Base-by-base conservation (phyloP, 768 basidiomycete genomes). In the Crepidotus variabilis region DNA sequence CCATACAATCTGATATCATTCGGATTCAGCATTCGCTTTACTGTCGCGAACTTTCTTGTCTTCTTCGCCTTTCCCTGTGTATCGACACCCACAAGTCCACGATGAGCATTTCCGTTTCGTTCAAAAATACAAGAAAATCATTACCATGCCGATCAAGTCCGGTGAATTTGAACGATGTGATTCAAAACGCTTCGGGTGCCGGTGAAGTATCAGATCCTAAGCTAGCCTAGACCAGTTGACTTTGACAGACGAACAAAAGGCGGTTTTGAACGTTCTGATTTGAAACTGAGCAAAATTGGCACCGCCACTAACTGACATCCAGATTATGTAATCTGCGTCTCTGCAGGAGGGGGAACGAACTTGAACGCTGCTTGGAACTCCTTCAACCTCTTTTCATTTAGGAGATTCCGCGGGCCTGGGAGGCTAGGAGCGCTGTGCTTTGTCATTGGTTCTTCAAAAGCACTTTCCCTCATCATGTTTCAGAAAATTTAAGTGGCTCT, bases 11-110 rank as follows among this genome's bases (percentile, higher is more conserved):
- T 80, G 55, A 91, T 92, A 69, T 98, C 96, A 65, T 88, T 92
- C 0, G 96, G 96, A 68, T 94, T 94, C 57, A 98, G 73, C 78
- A 98, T 79, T 16, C 95, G 89, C 72, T 98, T 98, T 47, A 96
- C 93, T 9, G 86, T 75, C 1, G 94, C 96, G 69, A 98, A 98
- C 69, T 96, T 96, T 72, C 94, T 82, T 0, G 94, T 95, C 71
- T 94, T 96, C 71, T 92, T 93, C 24, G 91, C 92, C 72, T 85
- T 94, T 11, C 85, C 91, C 94, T 97, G 60, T 4, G 54, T 8
- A 23, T 9, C 51, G 49, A 24, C 28, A 36, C 51, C 13, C 20
- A 43, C 58, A n/a, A 55, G 34, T 13, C 8, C 18, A 43, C 4
- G 24, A 24, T 16, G 39, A 43, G 39, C 39, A 43, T 20, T 5